Percentiles rank a stretch among this genome's conserved stretches.
These are phyloP conservation scores for Phytophthora hibernalis DNA, from an alignment of 352 stramenopile genomes.

Conservation along the genomic window DNA sequence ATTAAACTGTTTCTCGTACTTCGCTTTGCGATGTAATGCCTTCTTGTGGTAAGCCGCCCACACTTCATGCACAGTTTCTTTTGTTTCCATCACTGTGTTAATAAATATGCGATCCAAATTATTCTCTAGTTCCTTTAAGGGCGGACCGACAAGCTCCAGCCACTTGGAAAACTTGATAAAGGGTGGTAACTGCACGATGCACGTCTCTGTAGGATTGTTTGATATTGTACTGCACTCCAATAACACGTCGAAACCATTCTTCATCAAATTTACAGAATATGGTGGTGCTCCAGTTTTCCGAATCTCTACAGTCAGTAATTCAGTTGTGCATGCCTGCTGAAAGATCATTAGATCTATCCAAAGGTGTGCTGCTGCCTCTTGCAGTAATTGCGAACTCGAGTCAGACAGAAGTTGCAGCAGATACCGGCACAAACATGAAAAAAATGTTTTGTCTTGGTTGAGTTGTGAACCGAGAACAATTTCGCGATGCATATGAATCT, in stretches of 20 bases:
- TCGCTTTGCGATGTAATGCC: conserved; percentile 34
- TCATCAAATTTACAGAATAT: conserved; percentile 83
- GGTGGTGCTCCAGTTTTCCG: conserved; percentile 49
- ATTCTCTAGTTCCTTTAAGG: conserved; percentile 70
- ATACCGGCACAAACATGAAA: conserved; percentile 69
- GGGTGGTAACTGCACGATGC: conserved; percentile 17
- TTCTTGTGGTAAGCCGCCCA: conserved; percentile 62
- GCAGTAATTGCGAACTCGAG: conserved; percentile 39
- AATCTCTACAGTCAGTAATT: conserved; percentile 74
- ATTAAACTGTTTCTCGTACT: conserved; percentile 53
- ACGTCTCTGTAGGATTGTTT: conserved; percentile 13
- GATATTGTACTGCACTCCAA: conserved; percentile 37
- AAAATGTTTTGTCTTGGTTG: conserved; percentile 66
- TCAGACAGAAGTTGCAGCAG: conserved; percentile 63
- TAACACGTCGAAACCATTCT: conserved; percentile 77
- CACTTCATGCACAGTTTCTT: conserved; percentile 60
- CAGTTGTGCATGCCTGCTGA: conserved; percentile 56
- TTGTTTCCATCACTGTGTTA: conserved; percentile 54
- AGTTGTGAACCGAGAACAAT: conserved; percentile 62
- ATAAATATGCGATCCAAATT: conserved; percentile 71
- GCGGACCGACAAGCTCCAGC: conserved; percentile 72
- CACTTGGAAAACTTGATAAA: conserved; percentile 70
- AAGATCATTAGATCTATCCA: conserved; percentile 79
- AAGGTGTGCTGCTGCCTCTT: conserved; percentile 58
- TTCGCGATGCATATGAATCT: conserved; percentile 66